A percentile compares a stretch with the other conserved stretches of the same genome.
Conservation (phyloP, 306 rosid genomes). For the Quercus berberidifolia region DNA sequence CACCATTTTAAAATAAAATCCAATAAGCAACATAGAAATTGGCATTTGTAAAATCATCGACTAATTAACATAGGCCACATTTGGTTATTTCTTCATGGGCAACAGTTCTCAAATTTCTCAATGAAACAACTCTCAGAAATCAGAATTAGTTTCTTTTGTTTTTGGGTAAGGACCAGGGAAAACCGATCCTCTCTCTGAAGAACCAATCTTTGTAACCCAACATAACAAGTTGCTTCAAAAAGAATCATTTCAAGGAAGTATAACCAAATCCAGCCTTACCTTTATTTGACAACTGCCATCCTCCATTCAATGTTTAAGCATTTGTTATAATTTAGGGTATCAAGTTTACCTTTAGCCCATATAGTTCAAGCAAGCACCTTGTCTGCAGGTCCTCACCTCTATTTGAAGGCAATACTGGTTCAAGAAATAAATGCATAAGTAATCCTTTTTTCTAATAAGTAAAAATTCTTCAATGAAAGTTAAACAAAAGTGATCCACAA, state of each 20-base stretch:
- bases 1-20: constrained; percentile 1
- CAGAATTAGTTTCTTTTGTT: constrained; percentile 2
- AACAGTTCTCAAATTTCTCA: constrained; percentile 7
- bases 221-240: not conserved
- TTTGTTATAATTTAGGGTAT: constrained; percentile 22
- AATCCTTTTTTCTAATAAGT: not conserved
- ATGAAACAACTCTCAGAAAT: constrained; percentile 4
- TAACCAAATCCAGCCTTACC: not conserved
- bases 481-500: too few species aligned
- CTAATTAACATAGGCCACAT: constrained; percentile 13
- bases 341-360: constrained; percentile 89
- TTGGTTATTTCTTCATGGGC: not conserved
- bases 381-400: constrained; percentile 96
- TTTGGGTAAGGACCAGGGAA: constrained; percentile 1
- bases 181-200: constrained; percentile 1
- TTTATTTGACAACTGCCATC: constrained; percentile 7
- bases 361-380: constrained; percentile 88
- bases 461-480: too few species aligned
- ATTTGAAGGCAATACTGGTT: constrained; percentile 86
- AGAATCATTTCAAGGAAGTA: not conserved
- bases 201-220: not conserved
- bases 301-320: constrained; percentile 2
- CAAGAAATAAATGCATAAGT: constrained; percentile 31
- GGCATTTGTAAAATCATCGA: constrained; percentile 2
- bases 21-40: constrained; percentile 10